These are phyloP conservation scores for Chrysanthemum lavandulifolium DNA, from an alignment of 129 eudicot genomes.

Conservation along the genomic window DNA sequence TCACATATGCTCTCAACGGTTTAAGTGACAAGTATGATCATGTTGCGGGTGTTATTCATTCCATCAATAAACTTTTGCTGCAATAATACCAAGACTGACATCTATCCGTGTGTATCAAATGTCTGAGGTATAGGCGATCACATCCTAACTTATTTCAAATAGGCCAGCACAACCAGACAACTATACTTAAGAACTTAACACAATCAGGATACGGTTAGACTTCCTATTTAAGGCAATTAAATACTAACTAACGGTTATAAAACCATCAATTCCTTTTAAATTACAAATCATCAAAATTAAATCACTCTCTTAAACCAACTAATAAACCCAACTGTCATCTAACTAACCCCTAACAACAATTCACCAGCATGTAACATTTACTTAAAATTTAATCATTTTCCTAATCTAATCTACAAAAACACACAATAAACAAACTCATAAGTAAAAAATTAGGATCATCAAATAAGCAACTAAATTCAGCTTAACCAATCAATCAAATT, in stretches of 20 bases:
- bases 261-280: too few relatives aligned
- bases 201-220: not conserved
- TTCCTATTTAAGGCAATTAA: constrained; percentile 7
- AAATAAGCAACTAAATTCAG: not conserved
- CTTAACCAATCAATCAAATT: constrained; percentile 5
- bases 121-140: constrained; percentile 1
- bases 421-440: not conserved
- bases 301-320: too few relatives aligned
- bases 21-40: too few relatives aligned
- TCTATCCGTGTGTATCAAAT: not conserved
- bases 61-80: too few relatives aligned
- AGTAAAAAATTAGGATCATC: constrained; percentile 11
- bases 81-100: not conserved
- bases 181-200: constrained; percentile 12
- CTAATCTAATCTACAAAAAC: not conserved
- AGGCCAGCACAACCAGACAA: constrained; percentile 1
- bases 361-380: not conserved
- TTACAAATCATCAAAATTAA: too few relatives aligned
- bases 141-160: not conserved
- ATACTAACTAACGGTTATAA: not conserved
- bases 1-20: too few relatives aligned
- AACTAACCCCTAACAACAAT: not conserved
- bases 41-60: too few relatives aligned
- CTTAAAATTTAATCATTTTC: constrained; percentile 1
- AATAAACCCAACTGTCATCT: not conserved